phyloP scores from a whole-genome alignment of 768 basidiomycete species.

The Ramaria rubella region DNA sequence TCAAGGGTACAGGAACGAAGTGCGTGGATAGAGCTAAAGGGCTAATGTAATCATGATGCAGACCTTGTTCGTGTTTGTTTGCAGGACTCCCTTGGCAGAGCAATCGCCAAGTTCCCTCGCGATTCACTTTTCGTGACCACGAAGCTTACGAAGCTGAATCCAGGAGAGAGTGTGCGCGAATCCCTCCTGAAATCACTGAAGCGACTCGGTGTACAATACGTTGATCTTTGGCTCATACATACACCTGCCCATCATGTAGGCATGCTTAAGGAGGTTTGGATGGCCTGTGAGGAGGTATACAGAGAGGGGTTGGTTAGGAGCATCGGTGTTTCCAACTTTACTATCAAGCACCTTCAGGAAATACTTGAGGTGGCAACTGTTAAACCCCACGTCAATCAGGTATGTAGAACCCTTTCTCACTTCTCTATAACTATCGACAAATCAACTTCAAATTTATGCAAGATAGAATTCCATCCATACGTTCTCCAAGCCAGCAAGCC shows the following conservation, averaged over 20 bases:
- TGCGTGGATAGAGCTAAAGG: neutral
- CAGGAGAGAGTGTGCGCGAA: slow-evolving; percentile 41
- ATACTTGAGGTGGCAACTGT: slow-evolving; percentile 62
- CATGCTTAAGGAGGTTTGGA: slow-evolving; percentile 49
- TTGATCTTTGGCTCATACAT: slow-evolving; percentile 65
- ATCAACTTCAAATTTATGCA: neutral
- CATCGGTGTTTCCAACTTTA: slow-evolving; percentile 77
- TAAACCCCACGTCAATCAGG: slow-evolving; percentile 70
- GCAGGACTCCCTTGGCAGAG: slow-evolving; percentile 5
- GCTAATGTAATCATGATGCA: neutral
- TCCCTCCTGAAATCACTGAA: slow-evolving; percentile 47
- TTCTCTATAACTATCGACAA: neutral
- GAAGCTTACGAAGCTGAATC: slow-evolving; percentile 34
- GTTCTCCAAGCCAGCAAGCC: slow-evolving; percentile 37
- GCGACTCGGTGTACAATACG: slow-evolving; percentile 46
- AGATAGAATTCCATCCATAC: slow-evolving; percentile 53
- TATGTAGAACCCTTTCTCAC: slow-evolving; percentile 15
- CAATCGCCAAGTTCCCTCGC: slow-evolving; percentile 26
- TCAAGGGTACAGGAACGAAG: slow-evolving; percentile 53
- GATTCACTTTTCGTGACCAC: slow-evolving; percentile 58
- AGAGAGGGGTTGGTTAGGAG: slow-evolving; percentile 36
- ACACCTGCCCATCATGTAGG: slow-evolving; percentile 22
- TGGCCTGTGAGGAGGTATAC: slow-evolving; percentile 52
- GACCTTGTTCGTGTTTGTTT: neutral
- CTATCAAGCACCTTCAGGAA: slow-evolving; percentile 58